These are phyloP conservation scores for Achaetomium macrosporum DNA, from an alignment of 2,329 filamentous ascomycete genomes.

Conservation along the genomic window DNA sequence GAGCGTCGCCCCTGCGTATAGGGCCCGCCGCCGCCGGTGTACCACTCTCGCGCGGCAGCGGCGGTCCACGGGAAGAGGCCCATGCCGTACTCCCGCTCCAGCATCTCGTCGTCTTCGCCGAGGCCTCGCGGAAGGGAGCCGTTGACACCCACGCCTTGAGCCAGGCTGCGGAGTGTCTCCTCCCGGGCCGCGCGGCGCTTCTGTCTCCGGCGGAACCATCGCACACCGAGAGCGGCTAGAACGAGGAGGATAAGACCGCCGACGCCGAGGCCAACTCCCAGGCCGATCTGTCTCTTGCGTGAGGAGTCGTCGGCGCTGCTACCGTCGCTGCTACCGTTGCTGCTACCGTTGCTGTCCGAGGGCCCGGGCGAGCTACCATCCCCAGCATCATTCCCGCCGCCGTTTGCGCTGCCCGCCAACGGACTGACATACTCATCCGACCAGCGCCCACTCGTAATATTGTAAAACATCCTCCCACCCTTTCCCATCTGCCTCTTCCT, in stretches of 20 bases:
- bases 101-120: conserved; percentile 41
- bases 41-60: conserved; percentile 34
- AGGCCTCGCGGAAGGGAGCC: conserved; percentile 29
- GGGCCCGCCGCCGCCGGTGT: conserved; percentile 40
- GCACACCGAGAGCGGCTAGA: conserved; percentile 32
- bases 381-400: not conserved
- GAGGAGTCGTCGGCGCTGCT: conserved; percentile 15
- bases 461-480: conserved; percentile 42
- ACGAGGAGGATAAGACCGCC: conserved; percentile 48
- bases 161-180: conserved; percentile 42
- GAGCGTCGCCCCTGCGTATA: conserved; percentile 36
- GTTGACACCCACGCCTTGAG: conserved; percentile 41
- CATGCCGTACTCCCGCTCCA: conserved; percentile 33
- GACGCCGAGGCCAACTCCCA: conserved; percentile 61
- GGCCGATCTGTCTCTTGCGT: conserved; percentile 43
- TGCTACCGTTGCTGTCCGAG: not conserved
- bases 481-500: conserved; percentile 31
- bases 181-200: conserved; percentile 33
- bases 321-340: not conserved
- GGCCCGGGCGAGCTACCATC: not conserved
- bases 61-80: conserved; percentile 30
- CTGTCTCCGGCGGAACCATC: conserved; percentile 44
- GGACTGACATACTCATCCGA: conserved; percentile 45
- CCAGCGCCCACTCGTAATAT: conserved; percentile 54
- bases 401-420: conserved; percentile 3